phyloP scores from a whole-genome alignment of 164 flowering plant genomes.

The Warburgia ugandensis region DNA sequence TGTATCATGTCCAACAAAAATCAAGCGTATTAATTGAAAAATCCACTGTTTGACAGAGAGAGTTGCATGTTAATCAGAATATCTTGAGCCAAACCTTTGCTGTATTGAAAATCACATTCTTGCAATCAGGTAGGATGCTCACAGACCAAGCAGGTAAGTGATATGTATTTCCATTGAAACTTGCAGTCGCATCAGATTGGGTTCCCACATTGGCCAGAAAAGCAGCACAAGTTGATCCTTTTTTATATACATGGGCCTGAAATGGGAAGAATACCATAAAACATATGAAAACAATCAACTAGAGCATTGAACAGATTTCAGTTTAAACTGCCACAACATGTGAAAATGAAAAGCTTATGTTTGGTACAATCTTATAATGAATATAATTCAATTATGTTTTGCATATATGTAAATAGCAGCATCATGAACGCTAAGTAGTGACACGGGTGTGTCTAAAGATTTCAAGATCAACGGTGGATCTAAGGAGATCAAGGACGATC shows the following conservation, averaged over 20 bases:
- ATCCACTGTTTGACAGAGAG: too few relatives aligned
- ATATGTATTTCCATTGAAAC: constrained; percentile 76
- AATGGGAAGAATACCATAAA: constrained; percentile 10
- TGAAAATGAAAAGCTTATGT: too few relatives aligned
- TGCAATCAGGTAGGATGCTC: constrained; percentile 99
- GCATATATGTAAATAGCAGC: too few relatives aligned
- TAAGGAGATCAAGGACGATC: too few relatives aligned
- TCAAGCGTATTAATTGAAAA: too few relatives aligned
- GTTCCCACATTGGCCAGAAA: constrained; percentile 79
- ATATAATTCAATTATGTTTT: neutral
- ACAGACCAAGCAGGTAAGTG: constrained; percentile 95
- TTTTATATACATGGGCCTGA: constrained; percentile 76
- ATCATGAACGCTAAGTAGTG: too few relatives aligned
- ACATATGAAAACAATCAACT: neutral
- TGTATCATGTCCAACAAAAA: too few relatives aligned
- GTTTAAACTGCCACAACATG: too few relatives aligned
- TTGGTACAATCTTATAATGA: neutral
- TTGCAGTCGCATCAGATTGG: constrained; percentile 65
- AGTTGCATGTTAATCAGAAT: neutral
- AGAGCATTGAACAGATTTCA: too few relatives aligned
- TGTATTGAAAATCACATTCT: constrained; percentile 77
- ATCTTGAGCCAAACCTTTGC: constrained; percentile 63
- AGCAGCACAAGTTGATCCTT: constrained; percentile 76
- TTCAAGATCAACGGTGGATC: too few relatives aligned
- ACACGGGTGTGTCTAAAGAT: too few relatives aligned